phyloP scores from a whole-genome alignment of 2,329 filamentous ascomycete genomes.

The Orbilia javanica region DNA sequence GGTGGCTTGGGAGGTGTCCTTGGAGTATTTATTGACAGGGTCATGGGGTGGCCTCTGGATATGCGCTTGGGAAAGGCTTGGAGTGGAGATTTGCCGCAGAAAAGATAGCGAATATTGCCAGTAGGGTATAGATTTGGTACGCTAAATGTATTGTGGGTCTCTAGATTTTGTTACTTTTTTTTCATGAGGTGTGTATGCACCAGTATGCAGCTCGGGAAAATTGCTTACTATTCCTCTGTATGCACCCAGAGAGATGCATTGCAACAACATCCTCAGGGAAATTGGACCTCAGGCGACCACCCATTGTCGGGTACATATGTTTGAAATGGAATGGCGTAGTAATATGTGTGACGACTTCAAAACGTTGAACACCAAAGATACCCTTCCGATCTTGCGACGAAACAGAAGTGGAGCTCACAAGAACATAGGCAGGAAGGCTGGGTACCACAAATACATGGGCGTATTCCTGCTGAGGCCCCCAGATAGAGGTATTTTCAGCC shows the following conservation, averaged over 20 bases:
- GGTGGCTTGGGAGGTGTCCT: slow-evolving; percentile 47
- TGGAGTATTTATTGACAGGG: slow-evolving; percentile 43
- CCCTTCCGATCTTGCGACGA: slow-evolving; percentile 56
- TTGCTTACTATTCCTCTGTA: slow-evolving; percentile 32
- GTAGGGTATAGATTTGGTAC: slow-evolving; percentile 28
- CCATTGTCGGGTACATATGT: slow-evolving; percentile 51
- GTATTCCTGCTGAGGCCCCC: neutral
- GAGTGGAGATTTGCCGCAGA: slow-evolving; percentile 52
- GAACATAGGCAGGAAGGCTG: slow-evolving; percentile 26
- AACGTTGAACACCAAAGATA: slow-evolving; percentile 34
- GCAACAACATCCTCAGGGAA: slow-evolving; percentile 29
- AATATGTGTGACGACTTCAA: slow-evolving; percentile 42
- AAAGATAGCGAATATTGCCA: slow-evolving; percentile 20
- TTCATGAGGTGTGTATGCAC: neutral
- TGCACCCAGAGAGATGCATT: slow-evolving; percentile 23
- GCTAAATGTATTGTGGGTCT: slow-evolving; percentile 27
- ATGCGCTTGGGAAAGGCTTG: slow-evolving; percentile 20
- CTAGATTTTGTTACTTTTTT: slow-evolving; percentile 26
- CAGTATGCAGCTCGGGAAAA: slow-evolving; percentile 25
- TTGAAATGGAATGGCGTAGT: slow-evolving; percentile 47
- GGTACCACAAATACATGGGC: slow-evolving; percentile 19
- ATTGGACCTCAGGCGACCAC: slow-evolving; percentile 47
- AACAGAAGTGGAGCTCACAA: slow-evolving; percentile 50
- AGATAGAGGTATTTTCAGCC: slow-evolving; percentile 37
- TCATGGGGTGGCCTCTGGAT: slow-evolving; percentile 18